phyloP scores from a whole-genome alignment of 192 early-diverging fungal genomes.

The Chytriomyces confervae region DNA sequence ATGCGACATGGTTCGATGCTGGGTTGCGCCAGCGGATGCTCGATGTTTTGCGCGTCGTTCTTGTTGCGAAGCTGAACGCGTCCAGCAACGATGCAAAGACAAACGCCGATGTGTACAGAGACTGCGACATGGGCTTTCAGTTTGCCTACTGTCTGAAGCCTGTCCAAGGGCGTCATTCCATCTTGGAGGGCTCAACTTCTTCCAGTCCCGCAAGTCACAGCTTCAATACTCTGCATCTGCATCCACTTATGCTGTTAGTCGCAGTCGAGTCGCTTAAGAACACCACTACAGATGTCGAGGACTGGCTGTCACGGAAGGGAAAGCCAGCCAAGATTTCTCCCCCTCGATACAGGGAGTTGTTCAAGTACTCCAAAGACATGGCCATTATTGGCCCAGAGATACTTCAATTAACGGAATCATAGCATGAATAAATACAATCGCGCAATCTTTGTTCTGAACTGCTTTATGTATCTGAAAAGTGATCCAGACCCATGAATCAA shows the following conservation, averaged over 20 bases:
- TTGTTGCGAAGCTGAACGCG: not conserved
- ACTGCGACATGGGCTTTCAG: not conserved
- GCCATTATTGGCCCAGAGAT: not conserved
- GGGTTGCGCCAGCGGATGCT: not conserved
- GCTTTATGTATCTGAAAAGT: not conserved
- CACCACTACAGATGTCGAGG: not conserved
- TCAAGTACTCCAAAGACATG: not conserved
- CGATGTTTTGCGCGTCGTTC: not conserved
- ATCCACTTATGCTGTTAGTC: not conserved
- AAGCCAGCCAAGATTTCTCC: not conserved
- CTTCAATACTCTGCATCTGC: not conserved
- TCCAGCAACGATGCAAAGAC: not conserved
- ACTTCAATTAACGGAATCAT: not conserved
- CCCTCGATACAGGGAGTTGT: not conserved
- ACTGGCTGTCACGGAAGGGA: not conserved
- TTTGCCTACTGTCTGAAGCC: not conserved
- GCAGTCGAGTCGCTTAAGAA: not conserved
- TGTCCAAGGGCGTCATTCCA: not conserved
- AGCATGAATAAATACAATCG: not conserved
- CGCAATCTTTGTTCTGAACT: not conserved
- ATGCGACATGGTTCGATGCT: not conserved
- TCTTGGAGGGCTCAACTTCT: not conserved
- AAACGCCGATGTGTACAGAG: not conserved
- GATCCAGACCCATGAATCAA: not conserved
- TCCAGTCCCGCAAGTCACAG: not conserved